These are phyloP conservation scores for Phytopythium oedochilum DNA, from an alignment of 352 stramenopile species.

Conservation along the genomic window DNA sequence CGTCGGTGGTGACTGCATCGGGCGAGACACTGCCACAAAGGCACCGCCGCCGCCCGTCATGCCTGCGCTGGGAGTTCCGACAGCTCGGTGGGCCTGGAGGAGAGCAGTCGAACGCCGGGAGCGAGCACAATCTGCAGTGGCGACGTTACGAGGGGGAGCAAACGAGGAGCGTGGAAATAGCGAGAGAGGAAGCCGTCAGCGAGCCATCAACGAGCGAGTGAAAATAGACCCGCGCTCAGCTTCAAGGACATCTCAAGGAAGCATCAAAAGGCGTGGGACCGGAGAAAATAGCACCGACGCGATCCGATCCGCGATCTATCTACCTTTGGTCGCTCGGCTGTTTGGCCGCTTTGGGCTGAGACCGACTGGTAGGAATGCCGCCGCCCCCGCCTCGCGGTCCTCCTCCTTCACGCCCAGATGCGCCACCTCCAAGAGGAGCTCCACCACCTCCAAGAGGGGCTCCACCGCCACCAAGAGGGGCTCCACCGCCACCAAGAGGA, in stretches of 20 bases:
- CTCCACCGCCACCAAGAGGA: not conserved
- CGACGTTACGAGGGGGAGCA: not conserved
- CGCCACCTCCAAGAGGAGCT: not conserved
- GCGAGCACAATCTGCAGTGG: not conserved
- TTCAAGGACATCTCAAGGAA: not conserved
- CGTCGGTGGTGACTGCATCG: not conserved
- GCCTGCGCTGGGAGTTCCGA: not conserved
- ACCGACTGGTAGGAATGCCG: slow-evolving; percentile 4
- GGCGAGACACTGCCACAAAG: slow-evolving; percentile 8
- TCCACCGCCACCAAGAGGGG: not conserved
- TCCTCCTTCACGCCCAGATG: slow-evolving; percentile 2
- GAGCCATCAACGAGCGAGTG: not conserved
- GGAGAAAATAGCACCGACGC: not conserved
- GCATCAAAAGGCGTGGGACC: not conserved
- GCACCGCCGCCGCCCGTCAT: not conserved
- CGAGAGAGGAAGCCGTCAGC: not conserved
- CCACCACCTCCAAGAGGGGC: slow-evolving; percentile 7
- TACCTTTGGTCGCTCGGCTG: not conserved
- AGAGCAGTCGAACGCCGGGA: not conserved
- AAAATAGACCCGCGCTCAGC: not conserved
- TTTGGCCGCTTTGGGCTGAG: not conserved
- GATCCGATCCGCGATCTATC: not conserved
- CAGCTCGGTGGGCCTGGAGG: not conserved
- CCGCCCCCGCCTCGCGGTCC: not conserved
- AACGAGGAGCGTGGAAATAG: not conserved